A percentile compares a stretch with the other conserved stretches of the same genome.
Conservation (phyloP, 1,284 basidiomycete species). For the Exsudoporus floridanus region DNA sequence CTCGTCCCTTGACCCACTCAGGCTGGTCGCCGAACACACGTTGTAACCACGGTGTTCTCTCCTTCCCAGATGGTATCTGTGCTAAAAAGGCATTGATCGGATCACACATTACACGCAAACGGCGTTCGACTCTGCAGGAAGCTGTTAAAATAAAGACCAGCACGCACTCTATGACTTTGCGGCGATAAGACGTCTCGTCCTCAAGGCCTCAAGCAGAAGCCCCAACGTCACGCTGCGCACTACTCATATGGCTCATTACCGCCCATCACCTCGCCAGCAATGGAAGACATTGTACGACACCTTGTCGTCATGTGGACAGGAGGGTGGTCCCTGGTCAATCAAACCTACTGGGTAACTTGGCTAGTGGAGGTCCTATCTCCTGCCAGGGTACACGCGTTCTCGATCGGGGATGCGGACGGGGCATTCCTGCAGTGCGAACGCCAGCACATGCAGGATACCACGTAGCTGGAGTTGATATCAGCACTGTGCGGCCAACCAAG, state of each 20-base stretch:
- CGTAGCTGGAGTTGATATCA: conserved; percentile 6
- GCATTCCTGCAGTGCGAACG: conserved; percentile 9
- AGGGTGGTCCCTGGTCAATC: background rate
- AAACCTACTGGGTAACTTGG: background rate
- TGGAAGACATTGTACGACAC: conserved; percentile 11
- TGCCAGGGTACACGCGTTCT: conserved; percentile 1
- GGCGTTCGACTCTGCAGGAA: conserved; percentile 4
- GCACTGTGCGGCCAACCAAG: conserved; percentile 12
- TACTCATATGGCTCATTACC: conserved; percentile 27
- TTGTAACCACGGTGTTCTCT: background rate
- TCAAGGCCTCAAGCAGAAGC: conserved; percentile 1
- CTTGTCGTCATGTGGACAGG: conserved; percentile 1
- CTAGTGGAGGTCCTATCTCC: conserved; percentile 1
- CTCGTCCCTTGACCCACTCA: background rate
- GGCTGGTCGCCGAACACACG: conserved; percentile 7
- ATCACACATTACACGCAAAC: background rate
- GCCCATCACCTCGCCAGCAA: conserved; percentile 8
- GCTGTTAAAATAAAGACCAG: background rate
- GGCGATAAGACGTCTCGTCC: conserved; percentile 13
- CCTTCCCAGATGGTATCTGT: background rate
- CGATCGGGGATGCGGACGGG: conserved; percentile 11
- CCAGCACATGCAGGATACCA: conserved; percentile 10
- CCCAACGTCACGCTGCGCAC: background rate
- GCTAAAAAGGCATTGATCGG: background rate
- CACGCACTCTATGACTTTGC: background rate